These are phyloP conservation scores for Diaporthe destruens DNA, from an alignment of 2,329 filamentous ascomycete species.

Conservation along the genomic window DNA sequence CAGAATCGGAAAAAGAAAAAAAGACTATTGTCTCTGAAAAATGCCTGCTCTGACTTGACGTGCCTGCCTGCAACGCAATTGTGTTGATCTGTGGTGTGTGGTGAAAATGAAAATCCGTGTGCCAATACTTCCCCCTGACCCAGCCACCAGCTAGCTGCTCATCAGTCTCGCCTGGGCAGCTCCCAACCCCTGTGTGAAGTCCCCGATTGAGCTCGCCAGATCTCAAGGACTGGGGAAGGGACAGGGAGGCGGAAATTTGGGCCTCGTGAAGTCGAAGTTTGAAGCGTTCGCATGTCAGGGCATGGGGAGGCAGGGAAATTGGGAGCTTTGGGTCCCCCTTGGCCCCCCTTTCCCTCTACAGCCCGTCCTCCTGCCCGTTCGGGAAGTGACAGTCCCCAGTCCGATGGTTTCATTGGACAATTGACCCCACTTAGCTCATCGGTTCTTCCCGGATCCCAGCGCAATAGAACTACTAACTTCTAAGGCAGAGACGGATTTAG, in stretches of 20 bases:
- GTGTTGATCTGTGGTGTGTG: background rate
- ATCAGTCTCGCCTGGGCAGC: background rate
- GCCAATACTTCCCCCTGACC: background rate
- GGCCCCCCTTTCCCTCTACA: constrained; percentile 3
- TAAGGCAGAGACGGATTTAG: constrained; percentile 29
- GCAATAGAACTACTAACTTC: background rate
- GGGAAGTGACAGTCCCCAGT: constrained; percentile 15
- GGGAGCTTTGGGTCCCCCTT: background rate
- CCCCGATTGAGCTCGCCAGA: constrained; percentile 28
- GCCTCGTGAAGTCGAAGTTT: constrained; percentile 33
- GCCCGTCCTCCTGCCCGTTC: constrained; percentile 33
- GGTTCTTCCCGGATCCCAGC: constrained; percentile 28
- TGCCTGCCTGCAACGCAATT: background rate
- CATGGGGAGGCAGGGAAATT: constrained; percentile 31
- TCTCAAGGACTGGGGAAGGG: constrained; percentile 9
- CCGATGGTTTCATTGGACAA: constrained; percentile 12
- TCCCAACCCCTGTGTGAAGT: constrained; percentile 8
- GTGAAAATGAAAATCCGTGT: background rate
- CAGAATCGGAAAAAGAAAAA: constrained; percentile 33
- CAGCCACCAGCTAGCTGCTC: constrained; percentile 13
- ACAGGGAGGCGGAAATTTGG: constrained; percentile 33
- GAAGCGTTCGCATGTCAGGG: constrained; percentile 11
- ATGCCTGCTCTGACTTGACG: constrained; percentile 1
- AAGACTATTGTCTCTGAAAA: constrained; percentile 21
- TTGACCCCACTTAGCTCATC: constrained; percentile 1